Conservation (phyloP, 495 filamentous ascomycete genomes). For the Astrothelium macrocarpum region DNA sequence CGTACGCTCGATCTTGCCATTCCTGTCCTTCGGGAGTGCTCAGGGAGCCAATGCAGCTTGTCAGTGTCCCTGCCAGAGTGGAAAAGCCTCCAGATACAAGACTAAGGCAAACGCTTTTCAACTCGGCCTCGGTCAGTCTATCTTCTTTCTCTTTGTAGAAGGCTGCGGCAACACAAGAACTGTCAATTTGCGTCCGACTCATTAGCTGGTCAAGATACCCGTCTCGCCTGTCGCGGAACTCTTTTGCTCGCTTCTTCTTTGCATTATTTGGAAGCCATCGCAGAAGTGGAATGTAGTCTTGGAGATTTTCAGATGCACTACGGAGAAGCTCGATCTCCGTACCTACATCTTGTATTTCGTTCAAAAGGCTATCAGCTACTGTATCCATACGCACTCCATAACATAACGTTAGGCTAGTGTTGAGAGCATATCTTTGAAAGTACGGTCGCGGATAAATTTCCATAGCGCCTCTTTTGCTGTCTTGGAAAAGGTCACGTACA, state of each 20-base stretch:
- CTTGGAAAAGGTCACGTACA: constrained; percentile 36
- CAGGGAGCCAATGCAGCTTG: constrained; percentile 40
- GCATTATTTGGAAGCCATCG: constrained; percentile 42
- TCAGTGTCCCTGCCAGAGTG: constrained; percentile 42
- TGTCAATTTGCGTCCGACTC: constrained; percentile 41
- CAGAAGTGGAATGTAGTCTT: constrained; percentile 42
- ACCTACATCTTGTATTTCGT: constrained; percentile 43
- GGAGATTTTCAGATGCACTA: constrained; percentile 42
- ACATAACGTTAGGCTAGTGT: constrained; percentile 43
- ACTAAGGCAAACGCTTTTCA: constrained; percentile 42
- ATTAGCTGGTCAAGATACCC: constrained; percentile 39
- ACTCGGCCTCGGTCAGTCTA: constrained; percentile 40
- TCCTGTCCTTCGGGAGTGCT: constrained; percentile 39
- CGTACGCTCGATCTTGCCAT: constrained; percentile 44
- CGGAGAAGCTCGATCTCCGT: constrained; percentile 41
- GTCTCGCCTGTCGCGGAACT: constrained; percentile 39
- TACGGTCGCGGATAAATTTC: constrained; percentile 14
- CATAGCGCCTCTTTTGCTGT: constrained; percentile 31
- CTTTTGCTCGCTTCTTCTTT: constrained; percentile 38
- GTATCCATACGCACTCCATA: constrained; percentile 48
- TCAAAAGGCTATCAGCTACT: constrained; percentile 40
- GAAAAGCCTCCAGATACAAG: constrained; percentile 46
- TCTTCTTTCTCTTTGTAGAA: constrained; percentile 44
- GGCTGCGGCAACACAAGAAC: constrained; percentile 42
- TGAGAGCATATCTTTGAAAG: constrained; percentile 33